phyloP scores from a whole-genome alignment of 2,329 filamentous ascomycete genomes.

The Calonectria pseudoturangicola region DNA sequence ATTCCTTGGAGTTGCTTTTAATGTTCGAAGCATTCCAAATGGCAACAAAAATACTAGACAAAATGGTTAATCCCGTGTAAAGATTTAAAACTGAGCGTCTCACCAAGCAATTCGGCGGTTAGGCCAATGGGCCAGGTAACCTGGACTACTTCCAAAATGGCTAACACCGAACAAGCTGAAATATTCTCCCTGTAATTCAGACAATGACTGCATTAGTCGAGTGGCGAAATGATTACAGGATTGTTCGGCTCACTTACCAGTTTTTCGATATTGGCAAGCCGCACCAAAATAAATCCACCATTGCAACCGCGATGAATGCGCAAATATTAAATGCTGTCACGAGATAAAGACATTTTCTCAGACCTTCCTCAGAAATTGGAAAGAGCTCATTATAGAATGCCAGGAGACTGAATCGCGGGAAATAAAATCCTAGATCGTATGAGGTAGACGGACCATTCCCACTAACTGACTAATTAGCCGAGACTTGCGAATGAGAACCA shows the following conservation, averaged over 20 bases:
- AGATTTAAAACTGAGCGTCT: background rate
- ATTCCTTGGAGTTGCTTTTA: background rate
- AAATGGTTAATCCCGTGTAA: background rate
- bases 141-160: background rate
- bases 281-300: background rate
- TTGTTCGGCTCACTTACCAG: background rate
- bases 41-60: background rate
- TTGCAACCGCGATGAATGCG: background rate
- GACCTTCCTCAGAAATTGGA: background rate
- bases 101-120: background rate
- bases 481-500: no score
- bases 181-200: background rate
- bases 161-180: background rate
- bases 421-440: slow-evolving; percentile 2
- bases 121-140: background rate
- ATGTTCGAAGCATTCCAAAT: slow-evolving; percentile 5
- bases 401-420: background rate
- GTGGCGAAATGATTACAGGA: background rate
- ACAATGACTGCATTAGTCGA: background rate
- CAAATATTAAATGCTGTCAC: background rate
- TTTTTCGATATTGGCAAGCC: background rate
- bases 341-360: background rate
- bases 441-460: background rate
- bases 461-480: background rate
- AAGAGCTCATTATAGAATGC: slow-evolving; percentile 6